Evolutionary conservation across 1,139 yeast genomes (phyloP).

Genomic region (Pichia sp.): DNA sequence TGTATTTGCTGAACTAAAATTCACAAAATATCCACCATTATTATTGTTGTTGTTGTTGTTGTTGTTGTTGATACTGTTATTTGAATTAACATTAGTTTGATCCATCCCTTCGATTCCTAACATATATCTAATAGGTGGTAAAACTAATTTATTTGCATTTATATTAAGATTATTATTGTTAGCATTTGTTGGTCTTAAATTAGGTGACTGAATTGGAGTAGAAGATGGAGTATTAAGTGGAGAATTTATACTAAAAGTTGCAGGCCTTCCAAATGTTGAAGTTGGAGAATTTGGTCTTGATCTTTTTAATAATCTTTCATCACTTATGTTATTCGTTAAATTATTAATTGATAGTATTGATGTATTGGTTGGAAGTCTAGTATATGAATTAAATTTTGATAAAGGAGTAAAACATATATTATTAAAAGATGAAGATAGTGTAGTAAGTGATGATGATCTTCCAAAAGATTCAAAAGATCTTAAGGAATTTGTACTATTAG

Average conservation of each 20-base stretch:
- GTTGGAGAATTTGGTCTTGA: constrained; percentile 75
- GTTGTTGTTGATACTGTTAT: too few relatives aligned
- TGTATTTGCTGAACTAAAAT: constrained; percentile 17
- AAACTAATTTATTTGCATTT: neutral
- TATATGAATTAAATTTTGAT: constrained; percentile 6
- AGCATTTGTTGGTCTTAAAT: constrained; percentile 21
- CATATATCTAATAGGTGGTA: constrained; percentile 27
- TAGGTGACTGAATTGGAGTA: constrained; percentile 32
- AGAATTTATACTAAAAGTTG: constrained; percentile 28
- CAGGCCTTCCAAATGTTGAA: constrained; percentile 13
- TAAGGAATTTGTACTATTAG: constrained; percentile 27
- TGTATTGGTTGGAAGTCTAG: constrained; percentile 13
- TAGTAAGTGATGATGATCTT: constrained; percentile 26
- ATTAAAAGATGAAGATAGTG: constrained; percentile 21
- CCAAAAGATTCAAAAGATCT: constrained; percentile 25
- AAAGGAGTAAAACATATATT: constrained; percentile 2
- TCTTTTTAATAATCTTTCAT: constrained; percentile 35
- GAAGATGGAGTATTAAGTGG: constrained; percentile 29
- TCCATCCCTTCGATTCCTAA: constrained; percentile 17
- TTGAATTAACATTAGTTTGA: constrained; percentile 1
- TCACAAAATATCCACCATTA: constrained; percentile 8
- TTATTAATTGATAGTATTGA: constrained; percentile 26
- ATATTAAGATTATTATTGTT: neutral
- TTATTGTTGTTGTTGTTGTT: too few relatives aligned
- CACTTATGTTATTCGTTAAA: constrained; percentile 16